Evolutionary conservation across 768 basidiomycete genomes (phyloP), one percentile per base, ranked within the genome.

Genomic region (Auricularia sp.): DNA sequence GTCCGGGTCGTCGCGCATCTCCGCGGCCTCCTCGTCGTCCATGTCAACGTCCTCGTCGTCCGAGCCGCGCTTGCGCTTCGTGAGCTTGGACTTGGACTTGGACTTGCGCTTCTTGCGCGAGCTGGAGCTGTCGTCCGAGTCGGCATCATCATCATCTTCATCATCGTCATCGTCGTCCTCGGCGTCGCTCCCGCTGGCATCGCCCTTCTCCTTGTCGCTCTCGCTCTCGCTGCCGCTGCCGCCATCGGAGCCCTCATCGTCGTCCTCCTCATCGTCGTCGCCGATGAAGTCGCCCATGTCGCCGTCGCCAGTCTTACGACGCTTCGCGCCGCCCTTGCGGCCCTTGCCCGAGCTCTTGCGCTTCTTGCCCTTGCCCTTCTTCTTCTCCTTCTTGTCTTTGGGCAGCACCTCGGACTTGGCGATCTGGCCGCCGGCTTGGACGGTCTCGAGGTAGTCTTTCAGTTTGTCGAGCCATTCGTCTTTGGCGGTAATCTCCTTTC

Each of bases 321-420:
- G 77, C 72, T 86, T 86, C 1, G 79, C 69, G 0, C 80, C 76
- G 3, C 76, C 77, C 47, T 71, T 69, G 69, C 77, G 79, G 34
- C 77, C 79, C 29, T 71, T 71, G 8, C 77, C 67, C 3, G 65
- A 67, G 66, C 78, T 80, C 73, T 84, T 86, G 61, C 85, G 75
- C 70, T 86, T 86, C 69, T 77, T 82, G 47, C 74, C 71, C 6
- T 66, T 64, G 62, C 68, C 62, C 64, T 43, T 69, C 62, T 42
- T 68, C 39, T 59, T n/a, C 10, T 61, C 62, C 66, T 68, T 67
- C 39, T 65, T 67, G 11, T 33, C 62, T 53, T 70, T 71, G 66
- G 75, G 74, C 10, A 68, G 74, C 0, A 84, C 67, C 47, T 67
- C 73, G 11, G 82, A 77, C 33, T 70, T 74, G 66, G 82, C 84